A percentile compares a stretch with the other conserved stretches of the same genome.
Conservation (phyloP, 2,329 filamentous ascomycete species). For the Sporothrix protearum region DNA sequence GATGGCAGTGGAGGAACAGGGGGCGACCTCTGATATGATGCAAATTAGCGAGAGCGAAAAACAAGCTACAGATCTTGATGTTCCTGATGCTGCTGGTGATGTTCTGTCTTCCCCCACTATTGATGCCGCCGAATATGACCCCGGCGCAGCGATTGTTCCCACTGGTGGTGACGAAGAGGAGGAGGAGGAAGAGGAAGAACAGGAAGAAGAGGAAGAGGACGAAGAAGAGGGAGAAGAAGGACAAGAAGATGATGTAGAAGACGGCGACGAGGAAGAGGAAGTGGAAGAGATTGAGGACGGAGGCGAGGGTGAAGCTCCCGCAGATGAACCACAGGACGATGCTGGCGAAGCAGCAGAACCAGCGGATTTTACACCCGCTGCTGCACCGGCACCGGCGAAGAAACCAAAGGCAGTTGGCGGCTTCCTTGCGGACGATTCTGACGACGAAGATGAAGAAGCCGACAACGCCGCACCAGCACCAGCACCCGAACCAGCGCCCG, state of each 20-base stretch:
- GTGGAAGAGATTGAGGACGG: not conserved
- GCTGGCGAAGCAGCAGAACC: too few species aligned
- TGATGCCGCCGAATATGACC: slow-evolving; percentile 55
- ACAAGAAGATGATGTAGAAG: not conserved
- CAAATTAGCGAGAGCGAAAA: slow-evolving; percentile 55
- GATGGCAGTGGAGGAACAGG: slow-evolving; percentile 55
- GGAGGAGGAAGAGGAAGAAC: not conserved
- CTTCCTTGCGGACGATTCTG: slow-evolving; percentile 58
- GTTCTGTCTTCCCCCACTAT: slow-evolving; percentile 34
- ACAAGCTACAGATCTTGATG: slow-evolving; percentile 48
- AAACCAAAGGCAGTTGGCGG: slow-evolving; percentile 61
- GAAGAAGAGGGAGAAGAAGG: not conserved
- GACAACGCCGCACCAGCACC: not conserved
- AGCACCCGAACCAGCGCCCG: too few species aligned
- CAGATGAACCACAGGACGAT: not conserved
- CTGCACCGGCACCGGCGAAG: slow-evolving; percentile 40
- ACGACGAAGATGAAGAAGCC: slow-evolving; percentile 49
- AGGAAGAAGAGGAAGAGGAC: not conserved
- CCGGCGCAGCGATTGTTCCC: slow-evolving; percentile 34
- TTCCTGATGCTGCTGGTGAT: slow-evolving; percentile 49
- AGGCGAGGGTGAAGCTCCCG: not conserved
- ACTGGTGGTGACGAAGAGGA: not conserved
- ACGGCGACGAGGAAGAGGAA: not conserved
- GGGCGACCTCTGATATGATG: slow-evolving; percentile 46
- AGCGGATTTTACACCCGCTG: slow-evolving; percentile 32